Percentiles rank a stretch among this genome's conserved stretches.
Evolutionary conservation across 2,329 filamentous ascomycete species (phyloP).

Genomic region (Lasiodiplodia citricola): DNA sequence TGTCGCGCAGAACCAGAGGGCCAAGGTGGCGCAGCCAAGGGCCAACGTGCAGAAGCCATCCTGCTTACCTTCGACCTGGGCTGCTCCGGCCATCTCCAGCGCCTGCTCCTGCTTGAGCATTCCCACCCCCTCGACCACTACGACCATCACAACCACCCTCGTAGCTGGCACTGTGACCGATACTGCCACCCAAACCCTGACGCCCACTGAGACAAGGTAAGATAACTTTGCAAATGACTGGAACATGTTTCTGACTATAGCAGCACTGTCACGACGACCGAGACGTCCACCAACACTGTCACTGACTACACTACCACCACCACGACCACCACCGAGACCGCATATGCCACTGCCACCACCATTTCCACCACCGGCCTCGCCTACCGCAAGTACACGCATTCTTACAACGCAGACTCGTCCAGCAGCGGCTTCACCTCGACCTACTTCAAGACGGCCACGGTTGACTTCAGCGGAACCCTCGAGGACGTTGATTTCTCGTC

Average conservation of each 20-base stretch:
- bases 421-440: constrained; percentile 2
- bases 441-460: constrained; percentile 4
- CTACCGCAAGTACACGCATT: constrained; percentile 11
- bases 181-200: neutral
- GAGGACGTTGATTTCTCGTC: constrained; percentile 4
- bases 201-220: neutral
- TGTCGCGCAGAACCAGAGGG: too few relatives aligned
- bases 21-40: too few relatives aligned
- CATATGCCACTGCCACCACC: neutral
- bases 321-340: neutral
- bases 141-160: neutral
- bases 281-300: constrained; percentile 1
- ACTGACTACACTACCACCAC: neutral
- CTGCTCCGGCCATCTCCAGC: neutral
- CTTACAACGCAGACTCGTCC: neutral
- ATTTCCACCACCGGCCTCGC: neutral
- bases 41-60: neutral
- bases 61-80: neutral
- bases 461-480: neutral
- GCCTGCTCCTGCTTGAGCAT: constrained; percentile 4
- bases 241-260: neutral
- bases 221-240: neutral
- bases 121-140: neutral
- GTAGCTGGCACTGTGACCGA: constrained; percentile 1
- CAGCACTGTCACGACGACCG: constrained; percentile 2